These are phyloP conservation scores for Saksenaea vasiformis DNA, from an alignment of 371 early-diverging fungal genomes.

Conservation along the genomic window DNA sequence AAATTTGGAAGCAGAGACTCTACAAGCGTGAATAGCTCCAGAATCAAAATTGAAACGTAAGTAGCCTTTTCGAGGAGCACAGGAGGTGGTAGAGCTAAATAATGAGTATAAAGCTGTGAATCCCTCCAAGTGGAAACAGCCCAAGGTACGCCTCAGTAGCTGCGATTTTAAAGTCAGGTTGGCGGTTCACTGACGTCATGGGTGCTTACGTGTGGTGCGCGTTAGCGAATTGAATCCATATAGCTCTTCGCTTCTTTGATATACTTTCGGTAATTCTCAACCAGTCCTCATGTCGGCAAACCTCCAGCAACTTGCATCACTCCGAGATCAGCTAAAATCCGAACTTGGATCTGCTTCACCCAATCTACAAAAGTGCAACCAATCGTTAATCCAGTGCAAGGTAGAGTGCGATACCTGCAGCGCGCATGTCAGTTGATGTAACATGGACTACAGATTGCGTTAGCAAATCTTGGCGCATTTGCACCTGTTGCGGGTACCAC, in stretches of 20 bases:
- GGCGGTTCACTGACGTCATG: not conserved
- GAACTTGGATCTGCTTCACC: conserved; percentile 72
- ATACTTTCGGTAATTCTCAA: not conserved
- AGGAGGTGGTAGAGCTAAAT: no score
- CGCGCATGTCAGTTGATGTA: not conserved
- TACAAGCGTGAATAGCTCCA: no score
- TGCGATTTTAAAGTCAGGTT: not conserved
- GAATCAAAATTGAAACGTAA: no score
- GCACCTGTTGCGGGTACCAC: conserved; percentile 61
- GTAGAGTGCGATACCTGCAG: conserved; percentile 34
- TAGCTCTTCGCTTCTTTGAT: not conserved
- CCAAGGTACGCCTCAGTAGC: no score
- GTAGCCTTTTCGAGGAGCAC: no score
- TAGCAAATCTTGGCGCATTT: conserved; percentile 75
- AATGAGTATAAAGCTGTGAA: no score
- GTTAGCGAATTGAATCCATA: no score
- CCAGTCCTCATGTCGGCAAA: conserved; percentile 18
- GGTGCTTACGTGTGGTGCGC: no score
- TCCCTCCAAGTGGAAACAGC: no score
- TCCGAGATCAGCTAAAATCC: conserved; percentile 55
- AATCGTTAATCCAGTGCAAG: conserved; percentile 78
- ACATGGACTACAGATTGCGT: conserved; percentile 57
- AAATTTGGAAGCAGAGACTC: no score
- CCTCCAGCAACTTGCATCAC: conserved; percentile 34
- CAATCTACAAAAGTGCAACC: conserved; percentile 73